Evolutionary conservation across 2,329 filamentous ascomycete species (phyloP).

Genomic region (Oidium heveae): DNA sequence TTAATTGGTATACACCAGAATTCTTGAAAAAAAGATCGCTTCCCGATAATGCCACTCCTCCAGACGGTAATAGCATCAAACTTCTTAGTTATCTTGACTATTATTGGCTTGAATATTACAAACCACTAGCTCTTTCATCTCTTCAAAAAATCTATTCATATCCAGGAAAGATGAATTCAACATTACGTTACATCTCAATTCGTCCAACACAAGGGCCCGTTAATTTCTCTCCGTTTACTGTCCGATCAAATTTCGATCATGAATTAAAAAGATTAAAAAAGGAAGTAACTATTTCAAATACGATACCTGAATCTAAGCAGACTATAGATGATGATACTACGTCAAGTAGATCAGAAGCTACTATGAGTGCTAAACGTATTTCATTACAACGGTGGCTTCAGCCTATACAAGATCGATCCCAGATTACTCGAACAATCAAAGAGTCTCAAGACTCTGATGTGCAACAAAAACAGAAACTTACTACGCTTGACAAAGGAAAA

Average conservation of each 20-base stretch:
- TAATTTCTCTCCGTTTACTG: constrained; percentile 70
- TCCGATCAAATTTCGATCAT: constrained; percentile 38
- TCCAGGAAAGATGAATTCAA: constrained; percentile 54
- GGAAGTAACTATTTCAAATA: constrained; percentile 43
- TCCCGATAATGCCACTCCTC: constrained; percentile 6
- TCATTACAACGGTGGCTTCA: constrained; percentile 38
- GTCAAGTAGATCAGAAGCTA: constrained; percentile 18
- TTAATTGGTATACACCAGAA: constrained; percentile 63
- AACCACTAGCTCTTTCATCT: constrained; percentile 64
- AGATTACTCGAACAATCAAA: constrained; percentile 27
- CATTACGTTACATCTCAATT: constrained; percentile 57
- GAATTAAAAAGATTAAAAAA: constrained; percentile 40
- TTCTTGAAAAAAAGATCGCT: constrained; percentile 34
- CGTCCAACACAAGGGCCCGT: constrained; percentile 48
- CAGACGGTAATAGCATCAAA: constrained; percentile 6
- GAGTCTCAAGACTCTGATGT: constrained; percentile 13
- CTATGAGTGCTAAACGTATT: constrained; percentile 21
- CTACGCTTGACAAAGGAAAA: constrained; percentile 47
- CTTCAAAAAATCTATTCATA: constrained; percentile 83
- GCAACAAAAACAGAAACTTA: constrained; percentile 24
- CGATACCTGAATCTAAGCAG: constrained; percentile 19
- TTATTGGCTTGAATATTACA: constrained; percentile 95
- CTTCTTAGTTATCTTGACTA: constrained; percentile 44
- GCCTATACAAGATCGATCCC: constrained; percentile 15
- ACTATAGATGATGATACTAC: constrained; percentile 19